phyloP scores from a whole-genome alignment of 2,329 filamentous ascomycete species.

The Calonectria ilicicola region DNA sequence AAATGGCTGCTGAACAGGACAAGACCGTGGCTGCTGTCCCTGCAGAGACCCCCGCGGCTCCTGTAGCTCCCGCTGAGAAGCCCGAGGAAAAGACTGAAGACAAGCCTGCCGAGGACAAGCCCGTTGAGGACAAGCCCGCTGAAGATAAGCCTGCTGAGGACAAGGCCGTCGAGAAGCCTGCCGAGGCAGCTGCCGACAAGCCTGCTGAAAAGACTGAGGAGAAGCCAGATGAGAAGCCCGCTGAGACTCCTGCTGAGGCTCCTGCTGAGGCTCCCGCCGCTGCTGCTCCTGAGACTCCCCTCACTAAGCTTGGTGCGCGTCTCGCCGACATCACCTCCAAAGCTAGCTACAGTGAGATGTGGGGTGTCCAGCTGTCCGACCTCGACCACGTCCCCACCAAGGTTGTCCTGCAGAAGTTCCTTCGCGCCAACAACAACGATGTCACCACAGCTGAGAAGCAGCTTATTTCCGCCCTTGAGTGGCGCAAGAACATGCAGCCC shows the following conservation, averaged over 20 bases:
- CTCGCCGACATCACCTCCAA: conserved; percentile 69
- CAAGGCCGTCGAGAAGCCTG: conserved; percentile 23
- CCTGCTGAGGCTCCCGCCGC: conserved; percentile 21
- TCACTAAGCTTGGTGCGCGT: conserved; percentile 68
- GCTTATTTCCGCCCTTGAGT: conserved; percentile 82
- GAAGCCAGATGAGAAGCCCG: conserved; percentile 8
- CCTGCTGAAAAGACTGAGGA: not conserved
- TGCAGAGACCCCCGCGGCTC: conserved; percentile 18
- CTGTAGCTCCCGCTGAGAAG: conserved; percentile 25
- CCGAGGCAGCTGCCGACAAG: conserved; percentile 27
- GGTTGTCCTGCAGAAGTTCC: conserved; percentile 91
- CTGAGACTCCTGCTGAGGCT: conserved; percentile 16
- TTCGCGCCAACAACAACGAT: conserved; percentile 88
- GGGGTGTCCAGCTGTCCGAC: conserved; percentile 78
- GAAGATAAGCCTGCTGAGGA: conserved; percentile 19
- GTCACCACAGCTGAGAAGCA: conserved; percentile 80
- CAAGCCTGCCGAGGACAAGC: conserved; percentile 13
- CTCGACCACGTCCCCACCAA: conserved; percentile 77
- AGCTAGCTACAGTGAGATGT: conserved; percentile 81
- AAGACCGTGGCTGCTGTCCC: conserved; percentile 31
- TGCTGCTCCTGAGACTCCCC: conserved; percentile 48
- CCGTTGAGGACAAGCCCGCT: conserved; percentile 10
- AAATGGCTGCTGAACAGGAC: conserved; percentile 48
- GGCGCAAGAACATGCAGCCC: conserved; percentile 84
- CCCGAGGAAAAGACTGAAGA: not conserved